These are phyloP conservation scores for Colletotrichum caudatum DNA, from an alignment of 2,329 filamentous ascomycete species.

Conservation along the genomic window DNA sequence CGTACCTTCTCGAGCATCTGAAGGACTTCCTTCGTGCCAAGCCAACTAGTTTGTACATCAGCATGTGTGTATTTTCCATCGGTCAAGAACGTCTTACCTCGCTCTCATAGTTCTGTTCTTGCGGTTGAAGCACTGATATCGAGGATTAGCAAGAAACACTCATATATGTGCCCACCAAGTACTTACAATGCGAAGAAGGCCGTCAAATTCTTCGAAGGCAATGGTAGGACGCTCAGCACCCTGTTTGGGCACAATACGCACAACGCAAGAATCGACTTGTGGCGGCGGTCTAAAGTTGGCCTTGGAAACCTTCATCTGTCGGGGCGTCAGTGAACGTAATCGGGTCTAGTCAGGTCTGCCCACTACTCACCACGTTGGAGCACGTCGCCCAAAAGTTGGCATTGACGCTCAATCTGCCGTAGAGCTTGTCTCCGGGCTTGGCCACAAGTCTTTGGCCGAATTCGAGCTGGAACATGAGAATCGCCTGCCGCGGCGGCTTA, in stretches of 20 bases:
- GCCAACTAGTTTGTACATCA: slow-evolving; percentile 64
- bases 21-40: slow-evolving; percentile 84
- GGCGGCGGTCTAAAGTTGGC: slow-evolving; percentile 92
- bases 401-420: slow-evolving; percentile 56
- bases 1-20: slow-evolving; percentile 74
- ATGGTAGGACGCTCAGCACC: slow-evolving; percentile 84
- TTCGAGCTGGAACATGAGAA: slow-evolving; percentile 98
- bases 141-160: background rate
- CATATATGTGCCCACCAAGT: background rate
- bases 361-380: slow-evolving; percentile 37
- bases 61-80: background rate
- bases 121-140: slow-evolving; percentile 63
- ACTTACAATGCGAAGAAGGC: slow-evolving; percentile 80
- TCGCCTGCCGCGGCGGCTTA: slow-evolving; percentile 83
- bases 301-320: slow-evolving; percentile 51
- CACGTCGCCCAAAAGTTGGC: slow-evolving; percentile 43
- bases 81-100: slow-evolving; percentile 10
- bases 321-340: background rate
- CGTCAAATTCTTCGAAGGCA: slow-evolving; percentile 95
- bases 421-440: slow-evolving; percentile 63
- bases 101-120: slow-evolving; percentile 93
- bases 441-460: slow-evolving; percentile 93
- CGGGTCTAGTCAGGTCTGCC: background rate
- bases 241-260: slow-evolving; percentile 88
- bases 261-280: slow-evolving; percentile 90